Evolutionary conservation across 768 basidiomycete species (phyloP).

Genomic region (Nidularia sp.): DNA sequence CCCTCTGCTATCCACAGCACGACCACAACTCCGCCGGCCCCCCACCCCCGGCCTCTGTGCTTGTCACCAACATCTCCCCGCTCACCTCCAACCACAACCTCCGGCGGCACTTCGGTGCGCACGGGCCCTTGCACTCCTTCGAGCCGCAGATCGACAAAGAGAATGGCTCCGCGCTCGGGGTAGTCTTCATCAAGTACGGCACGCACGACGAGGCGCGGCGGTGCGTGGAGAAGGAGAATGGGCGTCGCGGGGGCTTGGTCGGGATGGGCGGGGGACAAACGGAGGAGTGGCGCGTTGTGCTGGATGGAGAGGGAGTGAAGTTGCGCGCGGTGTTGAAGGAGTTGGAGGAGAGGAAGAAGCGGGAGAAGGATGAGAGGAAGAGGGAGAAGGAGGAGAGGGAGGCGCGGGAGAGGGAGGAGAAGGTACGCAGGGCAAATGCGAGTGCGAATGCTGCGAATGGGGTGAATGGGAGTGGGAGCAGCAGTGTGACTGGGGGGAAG

Average conservation of each 20-base stretch:
- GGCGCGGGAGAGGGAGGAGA: slow-evolving; percentile 11
- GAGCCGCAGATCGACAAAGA: slow-evolving; percentile 76
- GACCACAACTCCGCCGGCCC: slow-evolving; percentile 69
- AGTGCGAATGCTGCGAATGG: background rate
- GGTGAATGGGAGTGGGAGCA: slow-evolving; percentile 5
- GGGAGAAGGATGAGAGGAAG: slow-evolving; percentile 18
- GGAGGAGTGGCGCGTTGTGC: slow-evolving; percentile 68
- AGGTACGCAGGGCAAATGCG: slow-evolving; percentile 4
- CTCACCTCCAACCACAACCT: slow-evolving; percentile 66
- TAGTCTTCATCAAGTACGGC: slow-evolving; percentile 69
- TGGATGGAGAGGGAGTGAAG: slow-evolving; percentile 72
- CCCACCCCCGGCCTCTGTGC: slow-evolving; percentile 70
- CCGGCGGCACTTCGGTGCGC: slow-evolving; percentile 55
- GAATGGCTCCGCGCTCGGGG: slow-evolving; percentile 80
- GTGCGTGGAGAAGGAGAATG: slow-evolving; percentile 66
- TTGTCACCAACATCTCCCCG: slow-evolving; percentile 68
- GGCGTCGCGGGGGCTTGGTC: slow-evolving; percentile 45
- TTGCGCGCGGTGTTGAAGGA: slow-evolving; percentile 65
- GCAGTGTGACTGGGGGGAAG: slow-evolving; percentile 8
- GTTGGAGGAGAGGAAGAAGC: slow-evolving; percentile 52
- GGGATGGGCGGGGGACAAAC: slow-evolving; percentile 34
- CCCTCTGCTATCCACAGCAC: slow-evolving; percentile 43
- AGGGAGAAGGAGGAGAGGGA: slow-evolving; percentile 6
- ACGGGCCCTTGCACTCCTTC: slow-evolving; percentile 62
- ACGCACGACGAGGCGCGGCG: slow-evolving; percentile 63